Percentiles rank a stretch among this genome's conserved stretches.
Conservation (phyloP, 352 stramenopile genomes). For the Globisporangium alternatum region DNA sequence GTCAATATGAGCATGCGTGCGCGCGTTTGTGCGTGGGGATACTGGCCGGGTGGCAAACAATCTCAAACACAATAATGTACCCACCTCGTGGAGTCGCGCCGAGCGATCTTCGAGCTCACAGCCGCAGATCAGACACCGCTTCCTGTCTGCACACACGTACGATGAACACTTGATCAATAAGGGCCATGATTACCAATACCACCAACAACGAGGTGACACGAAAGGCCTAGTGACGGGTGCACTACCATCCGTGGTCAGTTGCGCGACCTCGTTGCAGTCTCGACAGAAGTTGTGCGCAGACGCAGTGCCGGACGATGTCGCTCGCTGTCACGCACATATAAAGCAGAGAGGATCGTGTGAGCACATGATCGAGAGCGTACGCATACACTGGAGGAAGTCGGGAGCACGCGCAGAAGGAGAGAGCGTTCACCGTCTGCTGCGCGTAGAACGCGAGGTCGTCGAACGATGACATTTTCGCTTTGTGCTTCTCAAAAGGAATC, state of each 20-base stretch:
- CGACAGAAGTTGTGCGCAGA: constrained; percentile 42
- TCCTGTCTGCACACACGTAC: constrained; percentile 34
- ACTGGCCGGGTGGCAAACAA: not conserved
- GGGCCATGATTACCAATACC: not conserved
- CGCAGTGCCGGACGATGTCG: not conserved
- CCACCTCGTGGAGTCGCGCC: constrained; percentile 1
- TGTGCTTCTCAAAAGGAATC: too few relatives aligned
- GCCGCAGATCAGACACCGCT: constrained; percentile 61
- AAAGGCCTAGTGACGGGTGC: not conserved
- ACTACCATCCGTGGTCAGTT: constrained; percentile 45
- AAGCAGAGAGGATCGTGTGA: not conserved
- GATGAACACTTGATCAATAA: not conserved
- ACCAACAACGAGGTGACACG: not conserved
- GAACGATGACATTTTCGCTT: constrained; percentile 51
- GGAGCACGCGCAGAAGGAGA: not conserved
- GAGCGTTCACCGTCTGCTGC: constrained; percentile 2
- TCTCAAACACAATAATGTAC: not conserved
- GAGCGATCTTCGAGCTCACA: constrained; percentile 43
- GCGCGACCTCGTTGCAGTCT: constrained; percentile 61
- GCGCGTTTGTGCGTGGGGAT: not conserved
- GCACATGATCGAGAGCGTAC: not conserved
- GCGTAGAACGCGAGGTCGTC: constrained; percentile 69
- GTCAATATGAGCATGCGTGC: not conserved
- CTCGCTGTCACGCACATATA: not conserved
- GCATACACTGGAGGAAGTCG: not conserved